Conservation (phyloP, 768 basidiomycete genomes). For the Rhodotorula graminis region DNA sequence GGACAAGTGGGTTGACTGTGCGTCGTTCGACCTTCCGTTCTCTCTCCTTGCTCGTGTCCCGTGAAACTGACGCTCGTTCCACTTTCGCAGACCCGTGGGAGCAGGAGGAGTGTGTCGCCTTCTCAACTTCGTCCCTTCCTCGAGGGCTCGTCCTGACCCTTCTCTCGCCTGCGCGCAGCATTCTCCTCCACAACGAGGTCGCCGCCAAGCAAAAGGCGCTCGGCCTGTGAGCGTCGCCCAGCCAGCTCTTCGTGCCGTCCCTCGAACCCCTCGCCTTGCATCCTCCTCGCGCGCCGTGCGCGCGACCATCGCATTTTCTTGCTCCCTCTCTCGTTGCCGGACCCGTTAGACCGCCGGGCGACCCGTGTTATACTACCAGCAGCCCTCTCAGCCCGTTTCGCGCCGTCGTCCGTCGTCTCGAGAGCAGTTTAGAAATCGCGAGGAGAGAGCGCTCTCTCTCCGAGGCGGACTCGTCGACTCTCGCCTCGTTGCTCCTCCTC, state of each 20-base stretch:
- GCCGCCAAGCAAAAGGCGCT: conserved; percentile 23
- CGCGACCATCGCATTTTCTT: not conserved
- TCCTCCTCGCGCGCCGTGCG: not conserved
- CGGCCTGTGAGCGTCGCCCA: not conserved
- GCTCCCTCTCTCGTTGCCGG: not conserved
- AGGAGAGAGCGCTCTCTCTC: no score
- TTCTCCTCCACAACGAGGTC: conserved; percentile 33
- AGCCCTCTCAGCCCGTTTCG: no score
- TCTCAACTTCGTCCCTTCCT: not conserved
- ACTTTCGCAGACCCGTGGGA: conserved; percentile 45
- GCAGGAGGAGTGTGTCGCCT: conserved; percentile 11
- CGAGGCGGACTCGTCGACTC: no score
- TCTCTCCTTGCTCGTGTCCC: not conserved
- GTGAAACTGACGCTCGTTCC: no score
- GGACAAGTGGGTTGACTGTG: conserved; percentile 39
- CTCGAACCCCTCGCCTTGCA: not conserved
- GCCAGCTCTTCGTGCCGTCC: not conserved
- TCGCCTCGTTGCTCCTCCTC: no score
- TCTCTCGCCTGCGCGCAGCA: not conserved
- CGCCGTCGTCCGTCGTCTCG: no score
- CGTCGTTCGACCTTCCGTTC: not conserved
- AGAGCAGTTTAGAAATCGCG: no score
- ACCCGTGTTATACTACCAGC: not conserved
- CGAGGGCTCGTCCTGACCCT: not conserved
- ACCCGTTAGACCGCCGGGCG: not conserved